Evolutionary conservation across 495 filamentous ascomycete genomes (phyloP), one percentile per base, ranked within the genome.

Genomic region (Penicillium argentinense): DNA sequence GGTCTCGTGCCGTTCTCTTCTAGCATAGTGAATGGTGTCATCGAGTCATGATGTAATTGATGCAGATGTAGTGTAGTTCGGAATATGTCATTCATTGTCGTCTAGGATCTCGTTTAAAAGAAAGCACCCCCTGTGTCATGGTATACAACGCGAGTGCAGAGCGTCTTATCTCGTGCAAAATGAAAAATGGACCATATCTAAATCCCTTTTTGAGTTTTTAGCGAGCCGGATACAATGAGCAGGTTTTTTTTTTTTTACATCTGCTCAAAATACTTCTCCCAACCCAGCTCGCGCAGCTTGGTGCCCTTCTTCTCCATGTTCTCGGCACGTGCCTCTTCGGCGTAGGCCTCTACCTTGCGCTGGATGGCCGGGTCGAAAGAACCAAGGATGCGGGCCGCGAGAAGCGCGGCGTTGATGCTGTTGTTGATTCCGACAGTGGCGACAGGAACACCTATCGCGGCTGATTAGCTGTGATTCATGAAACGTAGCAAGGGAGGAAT

Each of bases 371-470:
- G 74, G 55, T 91, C 81, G 42, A 77, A 79, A 16, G 78, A 64
- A 14, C 90, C 91, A 3, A 98, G 63, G 19, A 97, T 95, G 30
- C 92, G 75, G 19, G 85, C 80, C n/a, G 93, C 93, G 18, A 95
- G 68, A 42, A 97, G 78, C 24, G 89, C 95, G 2, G 91, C 95
- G 68, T 97, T 97, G 40, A 87, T 87, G 45, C 83, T 86, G 70
- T 98, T 97, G 67, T 95, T 91, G 67, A 97, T 95, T 9, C 86
- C 89, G 9, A 97, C 88, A 3, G 89, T 92, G 16, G 89, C 89
- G 41, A 90, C 87, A 25, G 91, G 91, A 39, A 91, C 84, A 16
- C 87, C 87, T 72, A 69, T 66, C 75, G 25, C 34, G 25, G 9
- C 16, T 11, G 34, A 42, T 57, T 51, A 54, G 55, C 36, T 51